Conservation (phyloP, 768 basidiomycete genomes). For the Hysterangium stoloniferum region DNA sequence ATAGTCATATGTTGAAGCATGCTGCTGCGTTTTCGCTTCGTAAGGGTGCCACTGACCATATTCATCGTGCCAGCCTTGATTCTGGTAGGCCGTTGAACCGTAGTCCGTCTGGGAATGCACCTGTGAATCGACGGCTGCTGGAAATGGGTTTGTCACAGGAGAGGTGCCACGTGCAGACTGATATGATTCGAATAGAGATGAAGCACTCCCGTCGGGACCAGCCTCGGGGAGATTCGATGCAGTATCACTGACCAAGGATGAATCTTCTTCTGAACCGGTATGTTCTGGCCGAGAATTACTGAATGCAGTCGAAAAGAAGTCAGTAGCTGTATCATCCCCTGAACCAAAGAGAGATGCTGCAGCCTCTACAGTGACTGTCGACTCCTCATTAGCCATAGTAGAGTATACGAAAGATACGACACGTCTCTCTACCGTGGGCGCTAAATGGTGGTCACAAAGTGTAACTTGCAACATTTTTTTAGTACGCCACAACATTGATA, state of each 20-base stretch:
- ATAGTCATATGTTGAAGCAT: conserved; percentile 12
- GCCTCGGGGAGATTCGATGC: conserved; percentile 11
- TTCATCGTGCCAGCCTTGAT: conserved; percentile 26
- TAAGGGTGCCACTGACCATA: conserved; percentile 21
- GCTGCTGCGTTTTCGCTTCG: conserved; percentile 17
- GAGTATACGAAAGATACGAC: not conserved
- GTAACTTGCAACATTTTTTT: not conserved
- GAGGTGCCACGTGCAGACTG: not conserved
- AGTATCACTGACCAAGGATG: not conserved
- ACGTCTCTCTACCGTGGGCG: too few species aligned
- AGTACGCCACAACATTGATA: conserved; percentile 22
- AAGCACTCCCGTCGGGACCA: conserved; percentile 3
- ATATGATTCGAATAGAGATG: not conserved
- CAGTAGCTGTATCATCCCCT: conserved; percentile 45
- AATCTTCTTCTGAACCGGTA: not conserved
- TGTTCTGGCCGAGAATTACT: not conserved
- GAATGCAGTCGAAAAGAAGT: conserved; percentile 56
- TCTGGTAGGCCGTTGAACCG: conserved; percentile 1
- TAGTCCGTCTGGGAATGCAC: not conserved
- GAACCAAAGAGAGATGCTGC: conserved; percentile 76
- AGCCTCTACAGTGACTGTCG: conserved; percentile 43
- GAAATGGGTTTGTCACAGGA: too few species aligned
- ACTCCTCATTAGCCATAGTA: conserved; percentile 11
- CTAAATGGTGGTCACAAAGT: not conserved
- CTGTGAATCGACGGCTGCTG: not conserved